phyloP scores from a whole-genome alignment of 768 basidiomycete genomes.

The Mycena indigotica region DNA sequence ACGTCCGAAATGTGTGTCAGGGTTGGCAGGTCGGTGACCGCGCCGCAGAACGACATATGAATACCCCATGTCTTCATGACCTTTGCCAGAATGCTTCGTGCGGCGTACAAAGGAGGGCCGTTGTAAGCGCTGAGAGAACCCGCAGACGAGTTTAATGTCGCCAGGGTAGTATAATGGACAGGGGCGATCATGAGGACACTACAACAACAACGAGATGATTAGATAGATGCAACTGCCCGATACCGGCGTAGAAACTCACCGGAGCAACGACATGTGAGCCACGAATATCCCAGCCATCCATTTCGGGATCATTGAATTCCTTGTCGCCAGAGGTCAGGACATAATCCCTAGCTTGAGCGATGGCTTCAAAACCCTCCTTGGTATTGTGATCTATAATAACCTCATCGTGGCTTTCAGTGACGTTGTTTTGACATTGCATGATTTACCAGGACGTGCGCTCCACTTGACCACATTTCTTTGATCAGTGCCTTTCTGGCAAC shows the following conservation, averaged over 20 bases:
- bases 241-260: slow-evolving; percentile 46
- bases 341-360: slow-evolving; percentile 77
- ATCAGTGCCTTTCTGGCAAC: slow-evolving; percentile 66
- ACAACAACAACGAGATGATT: slow-evolving; percentile 8
- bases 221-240: slow-evolving; percentile 8
- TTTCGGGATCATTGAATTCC: slow-evolving; percentile 53
- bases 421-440: background rate
- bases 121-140: slow-evolving; percentile 86
- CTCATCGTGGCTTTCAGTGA: slow-evolving; percentile 39
- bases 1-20: slow-evolving; percentile 46
- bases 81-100: slow-evolving; percentile 84
- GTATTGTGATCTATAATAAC: slow-evolving; percentile 86
- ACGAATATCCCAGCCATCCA: slow-evolving; percentile 35
- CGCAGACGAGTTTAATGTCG: slow-evolving; percentile 60
- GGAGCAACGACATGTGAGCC: slow-evolving; percentile 90
- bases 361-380: slow-evolving; percentile 69
- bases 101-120: slow-evolving; percentile 81
- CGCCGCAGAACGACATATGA: slow-evolving; percentile 89
- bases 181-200: slow-evolving; percentile 89
- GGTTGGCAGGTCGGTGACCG: slow-evolving; percentile 62
- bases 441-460: slow-evolving; percentile 77
- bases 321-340: slow-evolving; percentile 65
- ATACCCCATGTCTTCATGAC: slow-evolving; percentile 86
- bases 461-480: slow-evolving; percentile 90
- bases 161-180: slow-evolving; percentile 78